A percentile compares a stretch with the other conserved stretches of the same genome.
These are phyloP conservation scores for Eucalyptus marginata DNA, from an alignment of 345 rosid genomes.

Conservation along the genomic window DNA sequence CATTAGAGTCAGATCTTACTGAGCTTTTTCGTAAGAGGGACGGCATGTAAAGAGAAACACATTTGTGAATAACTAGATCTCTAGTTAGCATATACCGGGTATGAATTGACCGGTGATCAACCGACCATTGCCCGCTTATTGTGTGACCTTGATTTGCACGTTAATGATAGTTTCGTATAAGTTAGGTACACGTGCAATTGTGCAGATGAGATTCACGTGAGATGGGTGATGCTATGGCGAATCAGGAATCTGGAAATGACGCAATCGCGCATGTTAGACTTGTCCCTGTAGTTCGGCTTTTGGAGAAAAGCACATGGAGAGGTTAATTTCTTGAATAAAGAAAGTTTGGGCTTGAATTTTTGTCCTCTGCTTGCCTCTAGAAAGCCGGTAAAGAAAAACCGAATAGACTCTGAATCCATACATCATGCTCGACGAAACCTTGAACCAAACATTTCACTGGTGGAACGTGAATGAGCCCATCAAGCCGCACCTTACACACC, in stretches of 20 bases:
- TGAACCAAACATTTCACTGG: neutral
- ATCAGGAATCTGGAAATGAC: neutral
- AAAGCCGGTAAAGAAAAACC: neutral
- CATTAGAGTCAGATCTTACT: neutral
- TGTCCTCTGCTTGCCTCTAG: neutral
- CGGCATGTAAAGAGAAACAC: neutral
- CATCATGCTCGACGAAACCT: neutral
- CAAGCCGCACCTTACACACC: neutral
- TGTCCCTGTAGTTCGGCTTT: neutral
- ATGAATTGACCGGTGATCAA: neutral
- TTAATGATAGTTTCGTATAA: neutral
- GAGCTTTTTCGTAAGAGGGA: neutral
- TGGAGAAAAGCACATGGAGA: neutral
- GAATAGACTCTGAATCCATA: neutral
- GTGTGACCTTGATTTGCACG: neutral
- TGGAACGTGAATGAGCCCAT: neutral
- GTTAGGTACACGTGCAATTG: neutral
- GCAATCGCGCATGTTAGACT: neutral
- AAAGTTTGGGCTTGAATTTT: neutral
- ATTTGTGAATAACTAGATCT: neutral
- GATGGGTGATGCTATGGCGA: neutral
- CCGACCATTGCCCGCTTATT: neutral
- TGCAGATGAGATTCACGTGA: neutral
- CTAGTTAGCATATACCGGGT: neutral
- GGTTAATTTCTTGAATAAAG: neutral